Conservation (phyloP, 2,329 filamentous ascomycete species). For the Cyphellophora attinorum region DNA sequence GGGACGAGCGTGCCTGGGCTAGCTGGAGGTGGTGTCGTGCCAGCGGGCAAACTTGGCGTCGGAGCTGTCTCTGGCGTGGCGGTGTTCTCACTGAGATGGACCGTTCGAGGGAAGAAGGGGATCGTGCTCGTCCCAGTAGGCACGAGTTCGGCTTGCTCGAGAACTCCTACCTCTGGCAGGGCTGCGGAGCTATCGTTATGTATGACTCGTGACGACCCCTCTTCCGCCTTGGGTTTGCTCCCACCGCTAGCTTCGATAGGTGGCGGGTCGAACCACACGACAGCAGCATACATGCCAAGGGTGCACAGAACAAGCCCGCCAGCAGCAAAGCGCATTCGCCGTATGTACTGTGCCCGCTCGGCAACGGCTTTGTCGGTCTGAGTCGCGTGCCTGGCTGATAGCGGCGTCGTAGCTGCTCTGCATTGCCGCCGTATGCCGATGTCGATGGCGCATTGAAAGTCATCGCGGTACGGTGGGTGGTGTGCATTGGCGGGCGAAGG, state of each 20-base stretch:
- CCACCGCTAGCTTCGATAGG: neutral
- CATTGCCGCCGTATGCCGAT: slow-evolving; percentile 9
- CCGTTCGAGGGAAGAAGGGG: slow-evolving; percentile 64
- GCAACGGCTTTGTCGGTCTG: slow-evolving; percentile 3
- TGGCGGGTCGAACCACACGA: slow-evolving; percentile 11
- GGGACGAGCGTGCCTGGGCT: slow-evolving; percentile 23
- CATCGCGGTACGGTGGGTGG: no score
- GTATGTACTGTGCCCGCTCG: slow-evolving; percentile 11
- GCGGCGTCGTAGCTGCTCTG: slow-evolving; percentile 14
- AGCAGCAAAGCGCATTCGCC: slow-evolving; percentile 12
- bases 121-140: slow-evolving; percentile 74
- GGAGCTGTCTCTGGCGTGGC: slow-evolving; percentile 16
- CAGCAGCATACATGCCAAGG: slow-evolving; percentile 30
- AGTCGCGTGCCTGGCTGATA: slow-evolving; percentile 8
- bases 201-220: neutral
- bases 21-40: no score
- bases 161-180: neutral
- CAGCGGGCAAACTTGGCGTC: neutral
- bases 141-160: slow-evolving; percentile 31
- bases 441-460: no score
- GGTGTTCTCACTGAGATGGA: slow-evolving; percentile 47
- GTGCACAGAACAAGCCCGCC: slow-evolving; percentile 29
- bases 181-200: neutral
- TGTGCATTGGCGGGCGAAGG: no score
- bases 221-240: neutral